Evolutionary conservation across 768 basidiomycete species (phyloP), one percentile per base, ranked within the genome.

Genomic region (Pholiota microspora): DNA sequence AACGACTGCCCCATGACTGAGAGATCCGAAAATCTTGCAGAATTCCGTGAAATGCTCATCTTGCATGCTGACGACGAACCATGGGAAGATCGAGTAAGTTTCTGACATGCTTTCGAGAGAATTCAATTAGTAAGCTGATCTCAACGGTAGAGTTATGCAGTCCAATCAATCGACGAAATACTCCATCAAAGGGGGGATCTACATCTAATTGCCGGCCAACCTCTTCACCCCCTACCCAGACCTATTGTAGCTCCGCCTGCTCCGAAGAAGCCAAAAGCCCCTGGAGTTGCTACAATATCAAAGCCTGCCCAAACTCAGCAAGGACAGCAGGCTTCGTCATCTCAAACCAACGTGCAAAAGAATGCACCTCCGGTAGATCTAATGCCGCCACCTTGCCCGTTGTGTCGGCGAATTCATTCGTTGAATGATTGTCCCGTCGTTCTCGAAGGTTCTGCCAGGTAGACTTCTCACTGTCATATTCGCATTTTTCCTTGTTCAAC

Each of bases 31-130:
- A 82, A 89, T 64, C 73, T 92, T 18, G 79, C 81, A 10, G 83
- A 88, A 60, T 91, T 83, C 62, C 81, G 89, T 40, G 74, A 78
- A 44, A 84, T 89, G 71, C 68, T 92, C 32, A 68, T 91, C 57
- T 67, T 79, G 25, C 76, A 87, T 57, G 74, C 78, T n/a, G 77
- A 80, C 13, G 83, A 85, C 59, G 90, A 92, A 59, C 74, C 87
- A 40, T 76, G 80, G 62, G 83, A 86, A 64, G 75, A 78, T 32
- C 74, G 88, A 61, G 89, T 89, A 68, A 60, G 73, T 71, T 23
- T 7, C 38, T 21, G 35, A 36, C n/a, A 5, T 42, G 21, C n/a
- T 60, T 34, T 31, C 45, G n/a, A 31, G 38, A 24, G 3, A 18
- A 18, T 36, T 38, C 44, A 1, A 7, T 54, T 34, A 45, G 55